Percentiles rank a stretch among this genome's conserved stretches.
Evolutionary conservation across 768 basidiomycete genomes (phyloP).

Genomic region (Lactarius pseudohatsudake): DNA sequence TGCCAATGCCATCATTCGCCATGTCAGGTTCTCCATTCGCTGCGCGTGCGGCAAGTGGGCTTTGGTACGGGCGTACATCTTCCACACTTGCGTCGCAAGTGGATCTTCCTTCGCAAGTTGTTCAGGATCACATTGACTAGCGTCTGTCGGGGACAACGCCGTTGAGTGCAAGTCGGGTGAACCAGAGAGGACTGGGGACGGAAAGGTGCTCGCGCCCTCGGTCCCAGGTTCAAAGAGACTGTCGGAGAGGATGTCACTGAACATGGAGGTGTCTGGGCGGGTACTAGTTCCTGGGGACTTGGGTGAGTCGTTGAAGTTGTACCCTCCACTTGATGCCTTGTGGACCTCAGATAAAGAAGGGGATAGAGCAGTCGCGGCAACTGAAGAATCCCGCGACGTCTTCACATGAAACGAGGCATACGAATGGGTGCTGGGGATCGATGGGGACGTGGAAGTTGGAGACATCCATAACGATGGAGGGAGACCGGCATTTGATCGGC

Average conservation of each 20-base stretch:
- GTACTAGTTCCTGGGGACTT: conserved; percentile 7
- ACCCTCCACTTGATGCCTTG: conserved; percentile 28
- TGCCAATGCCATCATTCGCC: conserved; percentile 98
- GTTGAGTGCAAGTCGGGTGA: conserved; percentile 63
- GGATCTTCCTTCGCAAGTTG: conserved; percentile 81
- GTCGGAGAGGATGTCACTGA: conserved; percentile 51
- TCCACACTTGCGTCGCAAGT: conserved; percentile 95
- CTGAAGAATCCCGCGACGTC: conserved; percentile 21
- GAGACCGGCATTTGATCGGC: conserved; percentile 54
- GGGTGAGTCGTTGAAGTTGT: conserved; percentile 18
- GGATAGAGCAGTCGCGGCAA: conserved; percentile 28
- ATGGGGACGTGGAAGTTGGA: conserved; percentile 51
- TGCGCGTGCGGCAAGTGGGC: conserved; percentile 88
- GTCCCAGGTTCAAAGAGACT: conserved; percentile 57
- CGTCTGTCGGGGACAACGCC: conserved; percentile 43
- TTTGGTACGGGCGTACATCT: conserved; percentile 90
- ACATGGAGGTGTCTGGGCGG: conserved; percentile 39
- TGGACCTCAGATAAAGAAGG: conserved; percentile 35
- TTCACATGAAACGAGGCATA: conserved; percentile 30
- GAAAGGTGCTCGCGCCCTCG: conserved; percentile 51
- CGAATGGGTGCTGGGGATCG: conserved; percentile 40
- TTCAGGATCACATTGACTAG: conserved; percentile 49
- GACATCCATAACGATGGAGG: conserved; percentile 89
- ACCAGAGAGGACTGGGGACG: conserved; percentile 65
- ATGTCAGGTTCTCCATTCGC: conserved; percentile 96